Conservation (phyloP, 2,329 filamentous ascomycete genomes). For the Sarocladiaceae sp. region DNA sequence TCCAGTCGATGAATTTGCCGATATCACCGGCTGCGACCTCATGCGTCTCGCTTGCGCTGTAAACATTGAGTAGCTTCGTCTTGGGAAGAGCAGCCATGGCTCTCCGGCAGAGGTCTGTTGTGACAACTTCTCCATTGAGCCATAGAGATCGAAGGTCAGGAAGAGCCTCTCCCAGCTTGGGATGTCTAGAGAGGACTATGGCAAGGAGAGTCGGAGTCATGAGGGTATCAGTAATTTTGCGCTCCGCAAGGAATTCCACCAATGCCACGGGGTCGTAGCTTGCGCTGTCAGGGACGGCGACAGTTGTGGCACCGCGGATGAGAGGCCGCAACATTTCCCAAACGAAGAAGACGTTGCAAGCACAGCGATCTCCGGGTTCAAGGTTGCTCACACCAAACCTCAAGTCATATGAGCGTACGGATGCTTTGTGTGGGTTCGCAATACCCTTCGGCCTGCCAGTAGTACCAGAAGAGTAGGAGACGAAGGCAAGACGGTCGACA, state of each 20-base stretch:
- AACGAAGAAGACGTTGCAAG: slow-evolving; percentile 84
- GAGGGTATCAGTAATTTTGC: slow-evolving; percentile 69
- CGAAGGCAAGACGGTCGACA: slow-evolving; percentile 67
- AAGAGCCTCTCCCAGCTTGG: slow-evolving; percentile 56
- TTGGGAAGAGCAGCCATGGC: slow-evolving; percentile 62
- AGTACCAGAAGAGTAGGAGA: slow-evolving; percentile 75
- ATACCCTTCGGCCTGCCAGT: slow-evolving; percentile 79
- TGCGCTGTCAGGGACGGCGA: slow-evolving; percentile 66
- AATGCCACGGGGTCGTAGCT: slow-evolving; percentile 73
- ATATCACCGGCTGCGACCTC: slow-evolving; percentile 75
- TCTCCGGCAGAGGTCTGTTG: slow-evolving; percentile 66
- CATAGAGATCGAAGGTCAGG: slow-evolving; percentile 64
- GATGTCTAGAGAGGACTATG: slow-evolving; percentile 64
- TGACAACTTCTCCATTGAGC: slow-evolving; percentile 80
- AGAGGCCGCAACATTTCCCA: slow-evolving; percentile 79
- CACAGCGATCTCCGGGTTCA: slow-evolving; percentile 66
- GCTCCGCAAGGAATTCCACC: slow-evolving; percentile 60
- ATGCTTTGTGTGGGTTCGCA: slow-evolving; percentile 68
- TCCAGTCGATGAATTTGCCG: slow-evolving; percentile 55
- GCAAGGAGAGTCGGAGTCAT: slow-evolving; percentile 78
- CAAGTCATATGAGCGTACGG: slow-evolving; percentile 67
- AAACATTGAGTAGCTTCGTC: slow-evolving; percentile 68
- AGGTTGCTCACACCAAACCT: slow-evolving; percentile 66
- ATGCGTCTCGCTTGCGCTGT: slow-evolving; percentile 77
- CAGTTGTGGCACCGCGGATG: slow-evolving; percentile 67